Evolutionary conservation across 2,329 filamentous ascomycete genomes (phyloP).

Genomic region (Exutisphaerella laricina): DNA sequence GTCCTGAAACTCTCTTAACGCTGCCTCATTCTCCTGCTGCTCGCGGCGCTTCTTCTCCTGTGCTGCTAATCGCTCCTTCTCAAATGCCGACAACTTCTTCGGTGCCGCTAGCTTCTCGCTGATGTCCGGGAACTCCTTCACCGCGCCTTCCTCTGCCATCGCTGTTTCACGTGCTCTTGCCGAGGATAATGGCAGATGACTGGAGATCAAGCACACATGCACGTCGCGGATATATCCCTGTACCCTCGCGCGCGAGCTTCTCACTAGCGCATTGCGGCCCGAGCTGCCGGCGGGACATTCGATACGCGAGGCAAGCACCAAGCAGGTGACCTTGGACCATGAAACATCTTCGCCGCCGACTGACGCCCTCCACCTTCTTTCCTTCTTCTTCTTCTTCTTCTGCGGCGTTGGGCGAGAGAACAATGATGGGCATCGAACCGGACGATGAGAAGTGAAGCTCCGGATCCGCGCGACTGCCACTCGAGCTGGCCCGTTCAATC

Average conservation of each 20-base stretch:
- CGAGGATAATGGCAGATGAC: no score
- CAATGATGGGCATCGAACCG: constrained; percentile 2
- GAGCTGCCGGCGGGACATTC: not conserved
- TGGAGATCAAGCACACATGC: no score
- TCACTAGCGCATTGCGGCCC: constrained; percentile 1
- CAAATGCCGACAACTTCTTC: constrained; percentile 79
- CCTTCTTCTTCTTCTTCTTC: not conserved
- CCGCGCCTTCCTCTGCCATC: constrained; percentile 23
- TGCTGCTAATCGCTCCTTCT: constrained; percentile 80
- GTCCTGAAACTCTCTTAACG: constrained; percentile 82
- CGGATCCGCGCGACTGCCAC: not conserved
- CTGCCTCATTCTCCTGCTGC: constrained; percentile 79
- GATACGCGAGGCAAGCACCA: not conserved
- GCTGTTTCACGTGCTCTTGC: not conserved
- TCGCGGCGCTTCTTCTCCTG: constrained; percentile 82
- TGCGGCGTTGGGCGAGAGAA: not conserved
- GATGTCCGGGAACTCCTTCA: constrained; percentile 60
- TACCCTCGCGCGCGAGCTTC: no score
- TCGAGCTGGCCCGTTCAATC: not conserved
- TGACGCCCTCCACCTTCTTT: not conserved
- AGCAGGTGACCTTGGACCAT: not conserved
- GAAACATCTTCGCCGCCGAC: no score
- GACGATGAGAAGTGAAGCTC: constrained; percentile 9
- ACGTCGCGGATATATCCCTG: no score
- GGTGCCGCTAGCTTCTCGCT: constrained; percentile 69